Percentiles rank a stretch among this genome's conserved stretches.
Conservation (phyloP, 1,284 basidiomycete genomes). For the Volvariella surrecta region DNA sequence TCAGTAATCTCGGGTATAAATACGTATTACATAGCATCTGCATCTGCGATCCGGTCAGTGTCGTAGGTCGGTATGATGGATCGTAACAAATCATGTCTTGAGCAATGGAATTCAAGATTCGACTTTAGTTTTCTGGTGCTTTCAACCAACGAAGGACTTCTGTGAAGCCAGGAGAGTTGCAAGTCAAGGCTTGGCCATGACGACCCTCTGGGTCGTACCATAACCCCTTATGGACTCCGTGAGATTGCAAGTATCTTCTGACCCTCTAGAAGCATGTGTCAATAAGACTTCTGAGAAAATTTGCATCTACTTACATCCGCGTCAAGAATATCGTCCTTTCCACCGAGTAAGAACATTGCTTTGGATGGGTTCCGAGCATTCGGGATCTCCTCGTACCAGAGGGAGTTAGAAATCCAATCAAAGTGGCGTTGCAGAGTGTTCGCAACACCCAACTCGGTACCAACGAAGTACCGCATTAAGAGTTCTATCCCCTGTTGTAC, state of each 20-base stretch:
- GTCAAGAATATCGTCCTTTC: constrained; percentile 73
- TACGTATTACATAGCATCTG: too few species aligned
- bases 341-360: constrained; percentile 70
- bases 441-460: constrained; percentile 78
- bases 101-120: too few species aligned
- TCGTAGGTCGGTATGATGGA: too few species aligned
- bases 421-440: constrained; percentile 81
- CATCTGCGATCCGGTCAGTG: too few species aligned
- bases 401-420: constrained; percentile 81
- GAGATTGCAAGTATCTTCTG: constrained; percentile 63
- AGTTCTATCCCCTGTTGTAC: constrained; percentile 59
- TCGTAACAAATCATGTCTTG: too few species aligned
- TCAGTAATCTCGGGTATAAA: too few species aligned
- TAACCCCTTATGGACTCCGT: constrained; percentile 66
- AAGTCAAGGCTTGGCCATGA: constrained; percentile 68
- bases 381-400: constrained; percentile 87
- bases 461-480: constrained; percentile 80
- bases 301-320: constrained; percentile 39
- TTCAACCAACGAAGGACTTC: constrained; percentile 55
- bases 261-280: constrained; percentile 44
- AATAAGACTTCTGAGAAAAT: constrained; percentile 5
- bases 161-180: constrained; percentile 43
- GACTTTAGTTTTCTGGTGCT: too few species aligned
- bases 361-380: constrained; percentile 53
- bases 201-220: constrained; percentile 60